phyloP scores from a whole-genome alignment of 768 basidiomycete genomes.

The Daedaleopsis sinensis region DNA sequence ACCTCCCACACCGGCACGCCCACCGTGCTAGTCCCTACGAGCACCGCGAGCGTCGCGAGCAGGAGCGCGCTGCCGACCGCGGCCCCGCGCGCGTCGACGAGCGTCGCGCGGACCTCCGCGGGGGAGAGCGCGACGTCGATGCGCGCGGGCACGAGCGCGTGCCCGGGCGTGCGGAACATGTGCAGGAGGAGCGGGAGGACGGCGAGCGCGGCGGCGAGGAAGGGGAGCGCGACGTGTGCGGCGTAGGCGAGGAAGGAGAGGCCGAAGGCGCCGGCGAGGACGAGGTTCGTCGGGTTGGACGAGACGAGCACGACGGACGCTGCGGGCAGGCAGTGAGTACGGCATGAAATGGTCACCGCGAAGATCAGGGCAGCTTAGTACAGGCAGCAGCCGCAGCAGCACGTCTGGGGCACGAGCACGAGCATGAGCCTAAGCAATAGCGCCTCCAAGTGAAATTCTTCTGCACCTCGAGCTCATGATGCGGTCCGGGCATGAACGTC shows the following conservation, averaged over 20 bases:
- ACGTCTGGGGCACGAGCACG: too few species aligned
- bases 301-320: slow-evolving; percentile 68
- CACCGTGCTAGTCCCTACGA: slow-evolving; percentile 77
- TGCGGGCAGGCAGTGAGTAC: slow-evolving; percentile 7
- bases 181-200: slow-evolving; percentile 62
- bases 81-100: slow-evolving; percentile 77
- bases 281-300: slow-evolving; percentile 93
- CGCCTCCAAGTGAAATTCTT: too few species aligned
- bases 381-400: too few species aligned
- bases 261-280: slow-evolving; percentile 84
- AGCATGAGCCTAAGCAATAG: too few species aligned
- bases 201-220: slow-evolving; percentile 62
- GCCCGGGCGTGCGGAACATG: slow-evolving; percentile 61
- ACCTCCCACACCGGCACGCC: slow-evolving; percentile 84
- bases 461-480: too few species aligned
- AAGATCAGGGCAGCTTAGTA: too few species aligned
- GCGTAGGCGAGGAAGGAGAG: slow-evolving; percentile 81
- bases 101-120: slow-evolving; percentile 53
- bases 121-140: slow-evolving; percentile 27
- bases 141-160: slow-evolving; percentile 32
- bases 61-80: slow-evolving; percentile 73
- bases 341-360: too few species aligned
- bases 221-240: slow-evolving; percentile 82
- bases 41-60: slow-evolving; percentile 64
- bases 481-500: too few species aligned